phyloP scores from a whole-genome alignment of 2,329 filamentous ascomycete genomes.

The Cladosporium sp. region DNA sequence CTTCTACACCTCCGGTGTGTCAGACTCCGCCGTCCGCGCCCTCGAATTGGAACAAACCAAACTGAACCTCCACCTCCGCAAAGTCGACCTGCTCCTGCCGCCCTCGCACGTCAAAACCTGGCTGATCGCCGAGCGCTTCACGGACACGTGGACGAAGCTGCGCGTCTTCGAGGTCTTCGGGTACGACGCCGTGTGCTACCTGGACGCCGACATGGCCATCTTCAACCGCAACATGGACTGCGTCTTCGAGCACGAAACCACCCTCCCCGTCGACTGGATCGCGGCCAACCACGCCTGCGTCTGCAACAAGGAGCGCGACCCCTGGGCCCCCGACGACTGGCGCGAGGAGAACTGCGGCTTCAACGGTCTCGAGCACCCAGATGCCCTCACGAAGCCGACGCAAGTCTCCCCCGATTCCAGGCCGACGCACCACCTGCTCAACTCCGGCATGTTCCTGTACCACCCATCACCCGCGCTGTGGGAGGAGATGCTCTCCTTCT shows the following conservation, averaged over 20 bases:
- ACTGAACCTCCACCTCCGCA: conserved; percentile 38
- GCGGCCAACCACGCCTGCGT: conserved; percentile 50
- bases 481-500: conserved; percentile 37
- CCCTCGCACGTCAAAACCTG: conserved; percentile 33
- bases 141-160: conserved; percentile 54
- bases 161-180: conserved; percentile 46
- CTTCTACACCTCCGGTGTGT: conserved; percentile 44
- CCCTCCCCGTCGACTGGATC: conserved; percentile 41
- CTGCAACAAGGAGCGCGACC: conserved; percentile 49
- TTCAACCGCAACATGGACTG: conserved; percentile 40
- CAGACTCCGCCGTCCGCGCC: conserved; percentile 36
- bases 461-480: conserved; percentile 39
- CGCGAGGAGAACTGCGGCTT: conserved; percentile 46
- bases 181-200: conserved; percentile 44
- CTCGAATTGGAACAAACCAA: conserved; percentile 40
- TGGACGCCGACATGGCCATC: conserved; percentile 52
- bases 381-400: conserved; percentile 32
- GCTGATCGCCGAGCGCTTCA: conserved; percentile 48
- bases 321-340: conserved; percentile 49
- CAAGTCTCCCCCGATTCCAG: conserved; percentile 28
- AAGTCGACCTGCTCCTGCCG: conserved; percentile 41
- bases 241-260: conserved; percentile 36
- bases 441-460: conserved; percentile 51
- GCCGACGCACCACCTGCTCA: conserved; percentile 45
- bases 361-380: conserved; percentile 37